These are phyloP conservation scores for Apostasia shenzhenica DNA, from an alignment of 106 monocot species.

Conservation along the genomic window DNA sequence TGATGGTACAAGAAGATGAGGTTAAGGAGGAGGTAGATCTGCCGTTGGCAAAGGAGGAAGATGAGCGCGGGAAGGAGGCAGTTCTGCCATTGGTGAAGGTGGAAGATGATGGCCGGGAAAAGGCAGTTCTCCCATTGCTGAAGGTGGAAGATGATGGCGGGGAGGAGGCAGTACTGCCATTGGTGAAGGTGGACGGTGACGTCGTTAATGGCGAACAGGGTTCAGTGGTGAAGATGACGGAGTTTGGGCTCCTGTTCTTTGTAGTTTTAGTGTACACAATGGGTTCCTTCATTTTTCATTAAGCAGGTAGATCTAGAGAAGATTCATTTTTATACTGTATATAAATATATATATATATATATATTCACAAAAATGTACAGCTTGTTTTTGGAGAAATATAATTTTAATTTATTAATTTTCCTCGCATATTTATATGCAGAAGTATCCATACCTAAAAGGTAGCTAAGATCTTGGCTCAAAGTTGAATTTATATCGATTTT, in stretches of 20 bases:
- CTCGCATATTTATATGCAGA: too few species aligned
- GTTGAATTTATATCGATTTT: too few species aligned
- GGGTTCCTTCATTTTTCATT: constrained; percentile 1
- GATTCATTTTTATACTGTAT: too few species aligned
- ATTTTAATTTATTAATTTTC: too few species aligned
- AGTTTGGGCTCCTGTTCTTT: not conserved
- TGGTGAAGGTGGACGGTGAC: constrained; percentile 1
- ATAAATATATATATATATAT: too few species aligned
- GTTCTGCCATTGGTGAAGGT: constrained; percentile 4
- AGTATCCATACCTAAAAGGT: too few species aligned
- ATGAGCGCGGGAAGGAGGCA: not conserved
- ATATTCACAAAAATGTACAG: too few species aligned
- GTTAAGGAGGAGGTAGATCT: not conserved
- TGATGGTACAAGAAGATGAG: constrained; percentile 1
- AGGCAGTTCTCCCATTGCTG: not conserved
- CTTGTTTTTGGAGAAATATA: too few species aligned
- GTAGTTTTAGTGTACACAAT: constrained; percentile 1
- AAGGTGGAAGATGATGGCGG: not conserved
- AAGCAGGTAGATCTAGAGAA: not conserved
- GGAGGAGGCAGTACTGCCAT: not conserved
- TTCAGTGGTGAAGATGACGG: not conserved
- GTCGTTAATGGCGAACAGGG: not conserved
- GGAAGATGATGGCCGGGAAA: not conserved
- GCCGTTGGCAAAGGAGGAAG: not conserved
- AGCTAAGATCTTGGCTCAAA: too few species aligned